Evolutionary conservation across 2,329 filamentous ascomycete genomes (phyloP), one percentile per base, ranked within the genome.

Genomic region (Trichophyton mentagrophytes): DNA sequence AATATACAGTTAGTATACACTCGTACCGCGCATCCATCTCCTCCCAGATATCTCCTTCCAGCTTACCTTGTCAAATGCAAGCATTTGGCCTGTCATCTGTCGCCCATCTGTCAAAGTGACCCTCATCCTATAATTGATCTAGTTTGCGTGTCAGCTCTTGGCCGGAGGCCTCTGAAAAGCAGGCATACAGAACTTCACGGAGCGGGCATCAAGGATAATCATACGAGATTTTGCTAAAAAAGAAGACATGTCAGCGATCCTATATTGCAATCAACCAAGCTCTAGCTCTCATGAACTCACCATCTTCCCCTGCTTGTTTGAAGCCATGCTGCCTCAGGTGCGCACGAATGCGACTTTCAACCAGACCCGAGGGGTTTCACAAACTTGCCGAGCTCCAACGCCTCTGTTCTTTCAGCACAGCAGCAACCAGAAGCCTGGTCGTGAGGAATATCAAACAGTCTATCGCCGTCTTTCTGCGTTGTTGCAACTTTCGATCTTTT

Each of bases 121-220:
- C 73, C 92, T 87, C 91, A 99, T 97, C 77, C 92, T 90, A 82
- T 95, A 97, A 80, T 99, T 97, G 82, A 99, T 95, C 93, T 97
- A 66, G 22, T 51, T 27, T n/a, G 51, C 51, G 51, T 27, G 51
- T 55, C 20, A 55, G 51, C 27, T 17, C 7, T n/a, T n/a, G 6
- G 13, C 30, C 15, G 15, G n/a, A 7, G 15, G 42, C 42, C 17
- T 13, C 46, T 6, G 47, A 36, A 51, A 36, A 58, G 59, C 47
- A 36, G 13, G 57, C 33, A 17, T n/a, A 38, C 15, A 25, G 55
- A 22, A 46, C 5, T 20, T n/a, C 47, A 30, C 6, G 33, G 33
- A 20, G 13, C 20, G 13, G 27, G 3, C 51, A 22, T 22, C 11
- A 36, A 38, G 22, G 27, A 30, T 20, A 17, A 57, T 38, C 81